These are phyloP conservation scores for Fusarium nematophilum DNA, from an alignment of 2,329 filamentous ascomycete species.

Conservation along the genomic window DNA sequence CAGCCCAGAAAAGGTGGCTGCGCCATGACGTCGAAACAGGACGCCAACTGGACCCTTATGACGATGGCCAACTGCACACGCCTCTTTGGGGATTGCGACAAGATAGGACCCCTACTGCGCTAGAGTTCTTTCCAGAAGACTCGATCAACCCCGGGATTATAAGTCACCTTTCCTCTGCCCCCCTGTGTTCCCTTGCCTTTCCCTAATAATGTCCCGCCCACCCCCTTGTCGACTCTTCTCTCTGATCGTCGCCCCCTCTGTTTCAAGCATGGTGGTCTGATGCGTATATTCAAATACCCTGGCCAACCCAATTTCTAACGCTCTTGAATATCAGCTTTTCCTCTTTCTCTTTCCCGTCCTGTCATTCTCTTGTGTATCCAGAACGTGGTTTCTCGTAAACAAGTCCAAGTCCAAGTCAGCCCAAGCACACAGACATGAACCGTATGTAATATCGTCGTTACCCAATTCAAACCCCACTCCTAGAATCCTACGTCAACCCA, in stretches of 20 bases:
- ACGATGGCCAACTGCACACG: slow-evolving; percentile 15
- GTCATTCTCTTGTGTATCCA: not conserved
- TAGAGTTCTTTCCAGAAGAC: no score
- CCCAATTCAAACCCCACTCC: not conserved
- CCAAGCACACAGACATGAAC: not conserved
- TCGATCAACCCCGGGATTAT: no score
- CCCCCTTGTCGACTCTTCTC: no score
- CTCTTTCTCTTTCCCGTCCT: not conserved
- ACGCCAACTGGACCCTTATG: slow-evolving; percentile 35
- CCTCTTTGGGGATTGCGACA: no score
- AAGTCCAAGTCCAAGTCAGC: not conserved
- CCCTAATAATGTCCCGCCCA: no score
- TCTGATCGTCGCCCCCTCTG: slow-evolving; percentile 1
- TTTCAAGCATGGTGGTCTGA: slow-evolving; percentile 22
- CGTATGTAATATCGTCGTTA: slow-evolving; percentile 6
- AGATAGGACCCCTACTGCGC: no score
- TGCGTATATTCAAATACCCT: not conserved
- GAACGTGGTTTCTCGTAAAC: not conserved
- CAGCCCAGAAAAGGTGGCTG: slow-evolving; percentile 21
- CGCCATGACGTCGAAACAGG: slow-evolving; percentile 32
- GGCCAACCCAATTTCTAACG: not conserved
- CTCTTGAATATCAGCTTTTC: not conserved
- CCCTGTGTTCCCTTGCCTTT: no score
- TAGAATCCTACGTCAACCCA: not conserved
- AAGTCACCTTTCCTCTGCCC: no score